A percentile compares a stretch with the other conserved stretches of the same genome.
Conservation (phyloP, 2,329 filamentous ascomycete genomes). For the Beauveria varroae region DNA sequence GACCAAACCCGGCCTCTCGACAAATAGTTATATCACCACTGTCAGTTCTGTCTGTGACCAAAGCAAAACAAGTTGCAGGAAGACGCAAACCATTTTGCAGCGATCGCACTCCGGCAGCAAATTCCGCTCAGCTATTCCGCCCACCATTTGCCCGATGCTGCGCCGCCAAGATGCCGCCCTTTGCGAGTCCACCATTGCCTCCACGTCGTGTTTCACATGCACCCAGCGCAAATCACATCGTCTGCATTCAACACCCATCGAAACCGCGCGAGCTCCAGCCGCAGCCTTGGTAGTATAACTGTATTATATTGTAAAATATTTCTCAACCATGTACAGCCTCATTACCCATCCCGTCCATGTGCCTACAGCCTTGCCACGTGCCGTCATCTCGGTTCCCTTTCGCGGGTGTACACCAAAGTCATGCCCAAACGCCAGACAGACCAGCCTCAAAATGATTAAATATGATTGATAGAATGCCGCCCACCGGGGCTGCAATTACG, state of each 20-base stretch:
- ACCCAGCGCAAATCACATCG: background rate
- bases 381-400: background rate
- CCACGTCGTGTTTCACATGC: conserved; percentile 1
- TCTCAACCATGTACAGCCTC: background rate
- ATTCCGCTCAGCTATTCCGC: background rate
- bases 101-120: background rate
- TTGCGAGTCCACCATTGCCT: background rate
- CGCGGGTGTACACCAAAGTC: background rate
- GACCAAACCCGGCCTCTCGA: too few relatives aligned
- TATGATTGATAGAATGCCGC: background rate
- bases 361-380: background rate
- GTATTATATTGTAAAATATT: background rate
- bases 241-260: background rate
- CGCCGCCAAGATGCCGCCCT: background rate
- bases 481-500: background rate
- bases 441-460: conserved; percentile 3
- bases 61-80: too few relatives aligned
- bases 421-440: background rate
- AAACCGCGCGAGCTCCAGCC: background rate
- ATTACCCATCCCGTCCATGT: background rate
- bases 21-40: too few relatives aligned
- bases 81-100: too few relatives aligned
- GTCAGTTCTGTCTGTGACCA: too few relatives aligned
- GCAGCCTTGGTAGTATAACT: background rate
- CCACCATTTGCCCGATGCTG: background rate